Evolutionary conservation across 176 grass and related monocot genomes (phyloP), one percentile per base, ranked within the genome.

Genomic region (Musa itinerans): DNA sequence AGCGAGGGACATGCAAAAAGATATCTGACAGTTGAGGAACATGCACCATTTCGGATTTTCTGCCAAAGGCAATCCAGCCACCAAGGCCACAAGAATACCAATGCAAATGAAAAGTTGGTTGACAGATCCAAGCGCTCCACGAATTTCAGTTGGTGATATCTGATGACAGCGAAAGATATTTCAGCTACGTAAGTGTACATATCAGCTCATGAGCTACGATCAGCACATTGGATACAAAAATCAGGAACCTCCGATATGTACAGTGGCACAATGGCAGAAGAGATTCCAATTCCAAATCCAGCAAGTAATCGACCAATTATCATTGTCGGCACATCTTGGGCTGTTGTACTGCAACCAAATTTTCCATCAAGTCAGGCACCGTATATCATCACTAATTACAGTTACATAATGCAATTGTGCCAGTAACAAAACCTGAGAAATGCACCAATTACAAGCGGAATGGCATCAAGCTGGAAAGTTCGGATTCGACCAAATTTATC

Each of bases 41-140:
- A 87, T 78, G 63, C 69, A 94, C 95, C 95, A 99, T 59, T 80
- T 57, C 81, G 95, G 95, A 82, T 99, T 99, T 75, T 77, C 59
- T 78, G 90, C 86, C 82, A 99, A 84, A 68, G 95, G 95, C 76
- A 99, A 87, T 54, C 95, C 95, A 87, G 90, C 84, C 61, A 99
- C 85, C 73, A 99, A 86, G 89, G 95, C 95, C 77, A 75, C 69
- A 4, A 99, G 90, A 88, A 99, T 99, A 78, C 95, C 95, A 69
- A 99, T 92, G 79, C 90, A 94, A 75, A 99, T 99, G 82, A 99
- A 99, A 56, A 99, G 90, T 81, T 99, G 95, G 81, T 99, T 99
- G 71, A 91, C 80, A 0, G 95, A 86, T n/a, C 95, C 95, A 87
- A 99, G 95, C 71, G 95, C 83, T 80, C 95, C 95, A 84, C 95